Conservation (phyloP, 805 yeast species). For the Wickerhamomyces xylosicus region DNA sequence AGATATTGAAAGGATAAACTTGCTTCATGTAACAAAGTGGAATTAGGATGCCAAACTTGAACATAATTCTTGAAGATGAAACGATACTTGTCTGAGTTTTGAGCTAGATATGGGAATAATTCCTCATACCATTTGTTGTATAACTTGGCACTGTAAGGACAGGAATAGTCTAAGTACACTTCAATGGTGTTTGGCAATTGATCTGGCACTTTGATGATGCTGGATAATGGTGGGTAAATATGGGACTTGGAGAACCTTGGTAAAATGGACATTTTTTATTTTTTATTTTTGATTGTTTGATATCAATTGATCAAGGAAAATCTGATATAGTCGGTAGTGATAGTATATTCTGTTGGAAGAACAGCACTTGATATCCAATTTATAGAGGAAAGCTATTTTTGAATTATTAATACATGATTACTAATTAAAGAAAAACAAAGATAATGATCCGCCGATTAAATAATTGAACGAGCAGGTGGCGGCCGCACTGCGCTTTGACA, state of each 20-base stretch:
- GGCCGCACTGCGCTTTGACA: too few relatives aligned
- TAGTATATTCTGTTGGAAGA: too few relatives aligned
- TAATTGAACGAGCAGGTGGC: too few relatives aligned
- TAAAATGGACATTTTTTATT: conserved; percentile 19
- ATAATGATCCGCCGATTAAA: too few relatives aligned
- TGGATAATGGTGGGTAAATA: conserved; percentile 9
- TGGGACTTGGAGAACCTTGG: conserved; percentile 19
- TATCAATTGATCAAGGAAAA: too few relatives aligned
- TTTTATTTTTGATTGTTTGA: not conserved
- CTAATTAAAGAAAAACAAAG: too few relatives aligned
- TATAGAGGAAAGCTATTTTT: too few relatives aligned
- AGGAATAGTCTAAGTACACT: conserved; percentile 63
- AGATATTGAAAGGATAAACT: conserved; percentile 55
- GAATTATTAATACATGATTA: too few relatives aligned
- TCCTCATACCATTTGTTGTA: conserved; percentile 43
- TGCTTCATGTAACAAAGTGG: conserved; percentile 60
- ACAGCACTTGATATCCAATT: too few relatives aligned
- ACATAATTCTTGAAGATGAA: conserved; percentile 61
- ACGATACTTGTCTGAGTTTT: conserved; percentile 38
- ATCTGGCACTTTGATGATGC: conserved; percentile 1
- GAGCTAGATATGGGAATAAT: conserved; percentile 41
- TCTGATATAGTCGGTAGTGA: too few relatives aligned
- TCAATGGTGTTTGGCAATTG: conserved; percentile 35
- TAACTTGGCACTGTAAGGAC: conserved; percentile 63
- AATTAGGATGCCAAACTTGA: conserved; percentile 90